These are phyloP conservation scores for Lagenaria siceraria DNA, from an alignment of 306 rosid species.

Conservation along the genomic window DNA sequence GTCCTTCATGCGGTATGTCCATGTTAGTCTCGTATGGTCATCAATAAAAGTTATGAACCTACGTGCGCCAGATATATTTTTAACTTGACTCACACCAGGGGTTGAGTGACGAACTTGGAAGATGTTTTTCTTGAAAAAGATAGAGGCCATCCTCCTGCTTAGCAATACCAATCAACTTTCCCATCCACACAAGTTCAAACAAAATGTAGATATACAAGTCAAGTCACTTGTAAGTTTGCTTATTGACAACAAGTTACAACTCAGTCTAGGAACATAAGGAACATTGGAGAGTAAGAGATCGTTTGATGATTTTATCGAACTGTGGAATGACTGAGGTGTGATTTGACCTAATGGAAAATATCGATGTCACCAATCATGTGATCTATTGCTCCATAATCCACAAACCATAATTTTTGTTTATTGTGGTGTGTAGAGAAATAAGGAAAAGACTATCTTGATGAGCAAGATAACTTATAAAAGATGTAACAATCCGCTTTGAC, in stretches of 20 bases:
- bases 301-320: neutral
- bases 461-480: too few species aligned
- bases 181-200: neutral
- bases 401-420: neutral
- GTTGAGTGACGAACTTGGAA: neutral
- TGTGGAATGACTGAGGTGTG: neutral
- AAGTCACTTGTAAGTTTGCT: neutral
- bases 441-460: too few species aligned
- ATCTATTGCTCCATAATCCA: neutral
- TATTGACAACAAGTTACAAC: neutral
- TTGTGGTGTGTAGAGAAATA: too few species aligned
- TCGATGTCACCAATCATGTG: neutral
- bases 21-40: too few species aligned
- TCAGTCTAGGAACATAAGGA: neutral
- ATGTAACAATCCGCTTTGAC: too few species aligned
- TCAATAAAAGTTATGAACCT: too few species aligned
- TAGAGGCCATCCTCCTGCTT: neutral
- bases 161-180: neutral
- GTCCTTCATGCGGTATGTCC: too few species aligned
- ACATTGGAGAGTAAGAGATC: neutral
- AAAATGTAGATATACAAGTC: neutral
- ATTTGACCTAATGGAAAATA: too few species aligned
- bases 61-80: too few species aligned
- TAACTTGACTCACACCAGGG: neutral
- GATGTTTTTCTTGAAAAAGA: neutral